phyloP scores from a whole-genome alignment of 192 early-diverging fungal species.

The Coemansia sp. region DNA sequence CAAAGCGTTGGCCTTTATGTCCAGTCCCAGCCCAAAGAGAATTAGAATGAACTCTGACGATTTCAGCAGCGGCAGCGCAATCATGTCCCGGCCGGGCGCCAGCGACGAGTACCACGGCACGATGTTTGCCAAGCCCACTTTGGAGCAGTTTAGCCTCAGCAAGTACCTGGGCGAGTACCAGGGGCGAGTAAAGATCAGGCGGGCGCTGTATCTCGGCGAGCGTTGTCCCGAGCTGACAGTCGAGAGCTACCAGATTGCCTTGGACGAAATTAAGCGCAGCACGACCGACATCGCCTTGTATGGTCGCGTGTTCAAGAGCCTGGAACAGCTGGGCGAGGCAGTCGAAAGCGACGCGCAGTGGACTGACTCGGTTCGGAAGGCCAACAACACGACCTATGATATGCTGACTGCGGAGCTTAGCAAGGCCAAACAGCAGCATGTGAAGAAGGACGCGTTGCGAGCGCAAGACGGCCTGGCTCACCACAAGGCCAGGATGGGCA shows the following conservation, averaged over 20 bases:
- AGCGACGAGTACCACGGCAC: conserved; percentile 7
- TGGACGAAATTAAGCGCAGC: conserved; percentile 21
- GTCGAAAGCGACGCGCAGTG: not conserved
- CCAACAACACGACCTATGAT: conserved; percentile 13
- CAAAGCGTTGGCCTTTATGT: conserved; percentile 15
- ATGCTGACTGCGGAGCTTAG: conserved; percentile 12
- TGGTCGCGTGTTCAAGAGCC: conserved; percentile 8
- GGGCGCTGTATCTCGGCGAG: conserved; percentile 30
- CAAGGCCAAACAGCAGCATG: conserved; percentile 17
- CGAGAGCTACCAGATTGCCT: conserved; percentile 22
- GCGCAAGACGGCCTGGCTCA: conserved; percentile 18
- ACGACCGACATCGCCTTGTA: conserved; percentile 20
- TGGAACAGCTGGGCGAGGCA: conserved; percentile 17
- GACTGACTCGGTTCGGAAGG: conserved; percentile 1
- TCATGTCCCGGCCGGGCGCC: not conserved
- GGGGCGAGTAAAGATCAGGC: conserved; percentile 21
- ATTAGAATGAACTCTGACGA: conserved; percentile 21
- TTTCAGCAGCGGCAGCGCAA: not conserved
- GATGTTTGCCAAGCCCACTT: conserved; percentile 17
- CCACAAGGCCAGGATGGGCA: conserved; percentile 14
- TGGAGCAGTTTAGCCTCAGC: conserved; percentile 21
- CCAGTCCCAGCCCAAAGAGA: conserved; percentile 16
- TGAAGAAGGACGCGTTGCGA: conserved; percentile 22
- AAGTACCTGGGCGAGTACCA: conserved; percentile 40
- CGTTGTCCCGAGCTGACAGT: conserved; percentile 15